Evolutionary conservation across 768 basidiomycete species (phyloP).

Genomic region (Kwoniella europaea): DNA sequence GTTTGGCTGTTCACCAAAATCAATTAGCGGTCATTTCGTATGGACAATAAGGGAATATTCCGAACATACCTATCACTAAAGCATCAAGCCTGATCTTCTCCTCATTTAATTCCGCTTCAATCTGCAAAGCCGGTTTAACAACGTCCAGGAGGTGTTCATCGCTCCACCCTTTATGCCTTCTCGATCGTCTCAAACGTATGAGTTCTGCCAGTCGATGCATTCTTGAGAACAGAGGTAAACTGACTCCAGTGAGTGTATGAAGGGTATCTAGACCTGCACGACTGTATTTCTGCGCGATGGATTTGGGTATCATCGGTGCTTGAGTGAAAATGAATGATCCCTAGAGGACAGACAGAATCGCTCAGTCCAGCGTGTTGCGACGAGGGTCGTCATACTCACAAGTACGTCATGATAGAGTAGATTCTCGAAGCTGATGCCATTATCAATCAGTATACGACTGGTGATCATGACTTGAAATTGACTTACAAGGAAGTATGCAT

Average conservation of each 20-base stretch:
- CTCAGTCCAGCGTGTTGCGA: background rate
- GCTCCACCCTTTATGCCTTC: conserved; percentile 28
- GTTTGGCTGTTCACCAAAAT: conserved; percentile 26
- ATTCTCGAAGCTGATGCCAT: conserved; percentile 40
- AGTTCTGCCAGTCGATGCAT: conserved; percentile 42
- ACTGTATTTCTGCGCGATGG: conserved; percentile 20
- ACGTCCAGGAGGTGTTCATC: conserved; percentile 42
- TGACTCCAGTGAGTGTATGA: conserved; percentile 44
- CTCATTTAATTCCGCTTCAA: conserved; percentile 31
- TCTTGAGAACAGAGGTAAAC: conserved; percentile 33
- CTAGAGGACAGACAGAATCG: conserved; percentile 13
- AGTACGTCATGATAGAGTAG: conserved; percentile 44
- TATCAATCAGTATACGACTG: background rate
- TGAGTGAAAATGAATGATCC: conserved; percentile 32
- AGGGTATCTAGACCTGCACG: conserved; percentile 28
- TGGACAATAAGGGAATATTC: background rate
- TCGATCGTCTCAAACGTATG: conserved; percentile 25
- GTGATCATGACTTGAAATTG: background rate
- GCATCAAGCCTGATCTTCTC: conserved; percentile 39
- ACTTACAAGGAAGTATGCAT: conserved; percentile 42
- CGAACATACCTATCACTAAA: conserved; percentile 31
- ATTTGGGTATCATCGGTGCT: conserved; percentile 26
- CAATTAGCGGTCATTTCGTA: background rate
- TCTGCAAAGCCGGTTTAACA: conserved; percentile 27
- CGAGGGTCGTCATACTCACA: conserved; percentile 19